Percentiles rank a stretch among this genome's conserved stretches.
These are phyloP conservation scores for Magnusiomyces fungicola DNA, from an alignment of 1,139 yeast species.

Conservation along the genomic window DNA sequence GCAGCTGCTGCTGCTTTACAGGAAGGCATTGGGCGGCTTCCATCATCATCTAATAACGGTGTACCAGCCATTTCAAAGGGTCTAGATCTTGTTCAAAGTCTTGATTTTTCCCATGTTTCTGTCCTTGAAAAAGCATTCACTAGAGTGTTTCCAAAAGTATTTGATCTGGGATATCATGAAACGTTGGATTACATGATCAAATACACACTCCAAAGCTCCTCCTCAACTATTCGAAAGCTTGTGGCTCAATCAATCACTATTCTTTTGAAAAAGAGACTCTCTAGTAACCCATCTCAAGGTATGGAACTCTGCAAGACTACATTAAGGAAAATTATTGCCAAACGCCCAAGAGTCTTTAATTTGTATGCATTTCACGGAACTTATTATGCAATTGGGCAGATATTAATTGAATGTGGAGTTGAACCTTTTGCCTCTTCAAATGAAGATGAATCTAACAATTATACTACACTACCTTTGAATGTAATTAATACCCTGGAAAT, in stretches of 20 bases:
- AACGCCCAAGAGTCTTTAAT: not conserved
- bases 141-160: slow-evolving; percentile 32
- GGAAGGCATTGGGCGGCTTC: slow-evolving; percentile 75
- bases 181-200: not conserved
- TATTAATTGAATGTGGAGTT: not conserved
- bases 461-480: not conserved
- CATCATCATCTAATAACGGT: slow-evolving; percentile 24
- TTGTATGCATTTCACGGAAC: slow-evolving; percentile 3
- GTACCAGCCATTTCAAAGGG: slow-evolving; percentile 20
- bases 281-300: not conserved
- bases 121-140: slow-evolving; percentile 35
- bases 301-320: not conserved
- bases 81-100: slow-evolving; percentile 52
- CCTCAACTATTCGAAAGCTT: slow-evolving; percentile 17
- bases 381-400: slow-evolving; percentile 1
- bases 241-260: slow-evolving; percentile 1
- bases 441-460: not conserved
- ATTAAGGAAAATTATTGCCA: not conserved
- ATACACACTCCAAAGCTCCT: slow-evolving; percentile 1
- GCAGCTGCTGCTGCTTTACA: slow-evolving; percentile 85
- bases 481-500: not conserved
- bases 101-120: slow-evolving; percentile 45
- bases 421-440: not conserved
- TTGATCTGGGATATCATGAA: slow-evolving; percentile 29
- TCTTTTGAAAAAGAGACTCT: slow-evolving; percentile 2